Percentiles rank a stretch among this genome's conserved stretches.
Evolutionary conservation across 805 yeast genomes (phyloP).

Genomic region (Candida orba): DNA sequence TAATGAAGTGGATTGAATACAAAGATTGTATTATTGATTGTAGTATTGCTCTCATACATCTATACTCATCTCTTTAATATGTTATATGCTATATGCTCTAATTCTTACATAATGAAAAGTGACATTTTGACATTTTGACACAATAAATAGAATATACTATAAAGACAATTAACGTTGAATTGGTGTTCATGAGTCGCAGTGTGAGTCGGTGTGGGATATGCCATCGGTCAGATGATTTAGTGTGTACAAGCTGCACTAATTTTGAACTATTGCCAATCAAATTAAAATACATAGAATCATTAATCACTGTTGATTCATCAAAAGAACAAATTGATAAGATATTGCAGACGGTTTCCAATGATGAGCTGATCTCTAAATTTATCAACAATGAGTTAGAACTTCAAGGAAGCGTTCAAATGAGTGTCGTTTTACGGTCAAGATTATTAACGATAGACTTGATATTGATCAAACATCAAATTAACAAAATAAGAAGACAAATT

Average conservation of each 20-base stretch:
- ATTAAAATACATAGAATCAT: conserved; percentile 10
- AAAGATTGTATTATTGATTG: no score
- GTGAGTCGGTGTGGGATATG: background rate
- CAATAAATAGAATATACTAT: no score
- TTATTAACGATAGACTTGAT: conserved; percentile 19
- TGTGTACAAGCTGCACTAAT: conserved; percentile 14
- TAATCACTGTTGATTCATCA: conserved; percentile 4
- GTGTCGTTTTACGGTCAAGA: conserved; percentile 20
- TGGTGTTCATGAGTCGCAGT: background rate
- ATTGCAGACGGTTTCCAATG: conserved; percentile 11
- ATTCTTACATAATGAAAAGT: no score
- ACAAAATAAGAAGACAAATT: conserved; percentile 11
- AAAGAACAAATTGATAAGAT: conserved; percentile 10
- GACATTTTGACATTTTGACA: no score
- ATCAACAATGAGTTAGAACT: conserved; percentile 3
- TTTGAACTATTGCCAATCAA: conserved; percentile 10
- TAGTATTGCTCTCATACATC: no score
- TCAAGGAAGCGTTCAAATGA: conserved; percentile 4
- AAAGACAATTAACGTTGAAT: background rate
- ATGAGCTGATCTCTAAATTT: conserved; percentile 9
- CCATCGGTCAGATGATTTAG: background rate
- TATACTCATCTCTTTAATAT: no score
- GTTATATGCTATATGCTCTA: no score
- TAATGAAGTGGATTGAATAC: conserved; percentile 12
- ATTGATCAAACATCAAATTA: conserved; percentile 9